Evolutionary conservation across 768 basidiomycete species (phyloP), one percentile per base, ranked within the genome.

Genomic region (Fomitopsis pulvina): DNA sequence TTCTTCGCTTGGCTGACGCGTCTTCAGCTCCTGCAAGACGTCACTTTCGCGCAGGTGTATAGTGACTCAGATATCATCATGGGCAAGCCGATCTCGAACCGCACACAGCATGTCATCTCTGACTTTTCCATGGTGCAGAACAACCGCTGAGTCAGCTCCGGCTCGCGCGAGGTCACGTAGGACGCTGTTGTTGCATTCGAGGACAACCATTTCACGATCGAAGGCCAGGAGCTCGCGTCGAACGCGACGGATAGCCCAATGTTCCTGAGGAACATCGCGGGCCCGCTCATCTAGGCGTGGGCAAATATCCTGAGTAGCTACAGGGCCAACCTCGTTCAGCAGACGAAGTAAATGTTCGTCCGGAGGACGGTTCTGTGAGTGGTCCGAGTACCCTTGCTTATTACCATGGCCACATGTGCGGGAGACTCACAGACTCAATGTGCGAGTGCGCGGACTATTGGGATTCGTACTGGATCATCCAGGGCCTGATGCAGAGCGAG

Each of bases 281-380:
- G 91, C 55, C 74, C 84, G 0, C 60, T 92, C 38, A 70, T 89
- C 29, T 76, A 74, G 52, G 85, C 80, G 3, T 97, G 83, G 67
- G 67, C 87, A 14, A 73, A 82, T 52, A 80, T 78, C 18, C 93
- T 96, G 3, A 80, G 95, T 59, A 75, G 80, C 0, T 93, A 83
- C 66, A 96, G 94, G 94, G 74, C 78, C 0, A 77, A 85, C 47
- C 77, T 97, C 6, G 83, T 87, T 49, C 71, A 89, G 28, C 73
- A 71, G 2, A 93, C 92, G 42, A 96, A 96, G 60, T 79, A 94
- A 60, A 92, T 87, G 0, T 91, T 96, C 58, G 87, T 94, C 94
- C 5, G 93, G 93, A 60, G 77, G 77, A 39, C 79, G 93, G 4
- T 96, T 93, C 67, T 74, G 87, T 56, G 88, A 91, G 63, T 86